These are phyloP conservation scores for Glebionis coronaria DNA, from an alignment of 129 eudicot genomes.

Conservation along the genomic window DNA sequence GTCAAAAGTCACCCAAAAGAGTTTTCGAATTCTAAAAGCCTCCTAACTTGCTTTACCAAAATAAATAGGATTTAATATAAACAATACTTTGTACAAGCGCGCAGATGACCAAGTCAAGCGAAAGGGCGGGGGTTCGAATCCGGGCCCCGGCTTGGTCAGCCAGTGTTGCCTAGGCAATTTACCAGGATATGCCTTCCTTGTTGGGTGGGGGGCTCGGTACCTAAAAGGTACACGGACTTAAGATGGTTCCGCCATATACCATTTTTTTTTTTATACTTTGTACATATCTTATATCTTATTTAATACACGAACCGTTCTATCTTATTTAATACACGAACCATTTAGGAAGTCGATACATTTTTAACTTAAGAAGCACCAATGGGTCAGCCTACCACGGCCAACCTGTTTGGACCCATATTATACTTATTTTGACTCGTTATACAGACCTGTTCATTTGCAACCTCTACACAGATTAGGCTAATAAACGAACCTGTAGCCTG, in stretches of 20 bases:
- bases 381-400: background rate
- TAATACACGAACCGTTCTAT: background rate
- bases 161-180: no score
- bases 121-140: no score
- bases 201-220: no score
- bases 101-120: no score
- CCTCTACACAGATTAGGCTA: background rate
- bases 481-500: conserved; percentile 79
- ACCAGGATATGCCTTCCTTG: no score
- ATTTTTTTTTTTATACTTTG: no score
- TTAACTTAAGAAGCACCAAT: background rate
- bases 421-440: background rate
- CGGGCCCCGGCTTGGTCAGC: no score
- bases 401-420: background rate
- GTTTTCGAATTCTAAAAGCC: background rate
- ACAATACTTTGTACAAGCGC: no score
- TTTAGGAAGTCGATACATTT: background rate
- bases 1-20: background rate
- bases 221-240: no score
- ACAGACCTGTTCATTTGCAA: background rate
- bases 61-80: background rate
- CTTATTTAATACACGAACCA: background rate
- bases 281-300: background rate
- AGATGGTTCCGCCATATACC: no score
- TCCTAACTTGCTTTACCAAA: background rate